phyloP scores from a whole-genome alignment of 2,329 filamentous ascomycete species.

The Paecilomyces sp. region DNA sequence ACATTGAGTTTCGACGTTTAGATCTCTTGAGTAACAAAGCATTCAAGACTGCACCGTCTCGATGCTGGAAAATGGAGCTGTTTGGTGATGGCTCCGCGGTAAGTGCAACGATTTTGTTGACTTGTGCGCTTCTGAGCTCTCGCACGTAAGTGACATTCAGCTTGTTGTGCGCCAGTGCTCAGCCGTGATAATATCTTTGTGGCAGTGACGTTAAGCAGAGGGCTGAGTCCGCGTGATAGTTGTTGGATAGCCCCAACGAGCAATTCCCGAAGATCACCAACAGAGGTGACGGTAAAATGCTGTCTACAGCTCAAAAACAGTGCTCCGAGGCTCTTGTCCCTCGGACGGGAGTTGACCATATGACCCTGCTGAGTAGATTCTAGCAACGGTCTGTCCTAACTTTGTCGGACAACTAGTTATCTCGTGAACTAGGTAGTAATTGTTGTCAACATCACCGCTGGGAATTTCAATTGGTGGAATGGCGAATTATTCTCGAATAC shows the following conservation, averaged over 20 bases:
- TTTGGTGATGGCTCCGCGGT: too few relatives aligned
- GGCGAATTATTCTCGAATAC: too few relatives aligned
- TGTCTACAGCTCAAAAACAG: background rate
- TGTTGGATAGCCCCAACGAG: background rate
- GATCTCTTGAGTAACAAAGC: too few relatives aligned
- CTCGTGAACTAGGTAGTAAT: background rate
- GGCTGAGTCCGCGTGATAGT: background rate
- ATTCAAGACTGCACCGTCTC: too few relatives aligned
- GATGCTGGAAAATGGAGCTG: too few relatives aligned
- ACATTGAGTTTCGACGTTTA: too few relatives aligned
- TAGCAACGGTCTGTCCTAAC: background rate
- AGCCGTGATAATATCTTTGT: background rate
- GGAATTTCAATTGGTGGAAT: background rate
- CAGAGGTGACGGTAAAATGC: background rate
- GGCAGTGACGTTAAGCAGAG: background rate
- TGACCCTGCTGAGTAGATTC: background rate
- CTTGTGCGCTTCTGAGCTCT: too few relatives aligned
- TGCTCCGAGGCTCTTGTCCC: background rate
- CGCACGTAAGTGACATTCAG: background rate
- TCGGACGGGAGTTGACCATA: background rate
- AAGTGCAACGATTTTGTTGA: too few relatives aligned
- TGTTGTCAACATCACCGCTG: background rate
- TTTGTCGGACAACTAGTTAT: background rate
- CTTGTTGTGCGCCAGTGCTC: too few relatives aligned
- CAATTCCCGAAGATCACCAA: background rate